Evolutionary conservation across 345 rosid genomes (phyloP), one percentile per base, ranked within the genome.

Genomic region (Draba incana): DNA sequence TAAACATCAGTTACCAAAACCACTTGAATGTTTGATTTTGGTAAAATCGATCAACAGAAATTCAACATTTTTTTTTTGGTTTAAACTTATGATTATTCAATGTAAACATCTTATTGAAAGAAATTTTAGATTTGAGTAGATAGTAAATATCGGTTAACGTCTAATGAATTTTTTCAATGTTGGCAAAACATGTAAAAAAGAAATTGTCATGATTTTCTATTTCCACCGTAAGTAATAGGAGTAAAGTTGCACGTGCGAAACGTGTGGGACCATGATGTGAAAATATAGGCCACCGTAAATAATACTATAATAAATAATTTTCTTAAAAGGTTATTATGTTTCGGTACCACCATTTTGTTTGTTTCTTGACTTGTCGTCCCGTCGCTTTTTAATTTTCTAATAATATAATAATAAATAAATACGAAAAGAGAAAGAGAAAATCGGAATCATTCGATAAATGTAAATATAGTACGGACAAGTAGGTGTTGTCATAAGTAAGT

Each of bases 381-480:
- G 78, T 14, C 74, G 68, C 72, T 55, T 66, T 57, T 60, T 49
- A 3, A 66, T 54, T 64, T 61, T 66, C 64, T 60, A 20, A 59
- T 38, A 9, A 15, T 52, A 15, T 11, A 38, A 15, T 27, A 64
- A 65, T 24, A 15, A 38, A 49, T 5, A 8, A 16, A 58, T 12
- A n/a, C 5, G 11, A 23, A 68, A 53, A 13, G 8, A 4, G 52
- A 48, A 44, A 66, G 54, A 68, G 14, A 75, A 75, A 47, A 75
- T 51, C 25, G 10, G 72, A 74, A 66, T 62, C 58, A 68, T 68
- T 47, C 64, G 78, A 75, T 68, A 68, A 62, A 62, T 68, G 74
- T 68, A 44, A 43, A 16, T 60, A 75, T 55, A 67, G 89, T 85
- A 85, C 89, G 89, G 83, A 80, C 81, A 75, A 78, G 67, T 55